Base-by-base conservation (phyloP, 2,329 filamentous ascomycete genomes). In the Nemania sp. region DNA sequence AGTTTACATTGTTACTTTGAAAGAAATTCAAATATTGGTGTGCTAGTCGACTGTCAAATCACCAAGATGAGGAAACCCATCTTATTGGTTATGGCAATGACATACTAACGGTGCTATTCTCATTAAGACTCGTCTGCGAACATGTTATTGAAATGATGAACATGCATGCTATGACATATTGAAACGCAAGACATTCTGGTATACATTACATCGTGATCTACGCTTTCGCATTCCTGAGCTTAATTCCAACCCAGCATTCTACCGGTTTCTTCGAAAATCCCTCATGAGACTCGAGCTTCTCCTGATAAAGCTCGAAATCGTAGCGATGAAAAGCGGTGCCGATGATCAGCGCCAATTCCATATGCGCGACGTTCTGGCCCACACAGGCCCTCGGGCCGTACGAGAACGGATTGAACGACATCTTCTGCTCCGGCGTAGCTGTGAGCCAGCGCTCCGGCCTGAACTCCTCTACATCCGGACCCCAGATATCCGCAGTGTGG, bases 241-340 rank as follows among this genome's bases (percentile, higher is more conserved):
- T 55, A 9, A 52, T 56, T 6, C 56, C 56, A 9, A 58, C 39
- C 56, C 56, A 58, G 24, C 56, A 58, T 22, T 58, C 52, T 7
- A 41, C 48, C 2, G 52, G 56, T 17, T 52, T 58, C 34, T 52
- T 58, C n/a, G 48, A 49, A 12, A 58, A 49, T 1, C 56, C 56
- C n/a, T 55, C 56, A 11, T 52, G 47, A 5, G 43, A 58, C 39
- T 41, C 30, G n/a, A 58, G 48, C 19, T 31, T 39, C 40, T 44
- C n/a, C 37, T 58, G 56, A 26, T 55, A 49, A 1, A 52, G 48
- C 12, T 20, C 49, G 17, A 58, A 56, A 1, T 56, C 56, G 23
- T 58, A 56, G 11, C 56, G 52, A 33, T 33, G 52, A 19, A 58
- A 56, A 7, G 56, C 52, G 3, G 52, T 58, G 2, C 56, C 56